A percentile compares a stretch with the other conserved stretches of the same genome.
phyloP scores from a whole-genome alignment of 2,329 filamentous ascomycete genomes.

The Ambrosiella beaveri region DNA sequence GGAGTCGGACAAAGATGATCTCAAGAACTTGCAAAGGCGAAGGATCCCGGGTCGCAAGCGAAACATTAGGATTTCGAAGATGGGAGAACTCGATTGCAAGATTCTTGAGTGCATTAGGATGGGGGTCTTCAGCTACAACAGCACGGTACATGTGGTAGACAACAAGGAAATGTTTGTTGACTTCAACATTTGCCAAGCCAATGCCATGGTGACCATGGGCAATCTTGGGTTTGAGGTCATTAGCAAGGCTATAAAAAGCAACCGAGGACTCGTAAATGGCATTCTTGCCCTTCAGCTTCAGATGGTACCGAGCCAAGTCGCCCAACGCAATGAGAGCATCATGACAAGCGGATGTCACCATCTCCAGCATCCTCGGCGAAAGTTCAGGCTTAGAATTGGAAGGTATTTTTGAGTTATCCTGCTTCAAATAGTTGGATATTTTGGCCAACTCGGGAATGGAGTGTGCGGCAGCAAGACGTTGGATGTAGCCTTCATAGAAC shows the following conservation, averaged over 20 bases:
- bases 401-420: background rate
- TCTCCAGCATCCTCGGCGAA: constrained; percentile 32
- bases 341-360: constrained; percentile 60
- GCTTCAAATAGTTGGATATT: constrained; percentile 17
- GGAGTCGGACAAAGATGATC: constrained; percentile 71
- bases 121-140: constrained; percentile 54
- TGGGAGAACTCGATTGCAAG: constrained; percentile 59
- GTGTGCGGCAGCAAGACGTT: constrained; percentile 50
- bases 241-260: constrained; percentile 70
- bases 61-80: constrained; percentile 21
- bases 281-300: constrained; percentile 53
- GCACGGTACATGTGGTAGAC: constrained; percentile 84
- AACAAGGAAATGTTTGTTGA: constrained; percentile 63
- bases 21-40: constrained; percentile 45
- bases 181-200: constrained; percentile 65
- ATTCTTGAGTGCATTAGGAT: constrained; percentile 58
- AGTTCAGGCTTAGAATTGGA: constrained; percentile 20
- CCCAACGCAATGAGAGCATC: constrained; percentile 72
- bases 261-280: constrained; percentile 65
- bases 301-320: constrained; percentile 75
- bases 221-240: constrained; percentile 58
- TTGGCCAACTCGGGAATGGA: constrained; percentile 33
- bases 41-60: constrained; percentile 17
- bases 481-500: constrained; percentile 77
- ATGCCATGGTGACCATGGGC: constrained; percentile 81